Evolutionary conservation across 208 protist genomes (phyloP), one percentile per base, ranked within the genome.

Genomic region (Endotrypanum monterogeii): DNA sequence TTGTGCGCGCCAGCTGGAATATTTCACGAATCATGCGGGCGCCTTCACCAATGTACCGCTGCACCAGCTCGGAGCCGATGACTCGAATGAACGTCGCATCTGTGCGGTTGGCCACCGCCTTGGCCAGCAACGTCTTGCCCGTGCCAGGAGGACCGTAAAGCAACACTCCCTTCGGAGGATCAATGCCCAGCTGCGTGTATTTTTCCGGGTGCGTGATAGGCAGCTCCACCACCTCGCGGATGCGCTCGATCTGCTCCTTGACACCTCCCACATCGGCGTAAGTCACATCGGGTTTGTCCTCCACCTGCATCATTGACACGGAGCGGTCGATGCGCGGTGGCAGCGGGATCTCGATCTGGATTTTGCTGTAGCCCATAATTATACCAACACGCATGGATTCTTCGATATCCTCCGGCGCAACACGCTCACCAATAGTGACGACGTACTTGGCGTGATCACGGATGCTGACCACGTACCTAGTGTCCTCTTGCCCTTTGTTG

Each of bases 281-380:
- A 3, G 99, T 99, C 28, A 99, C 95, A 82, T 99, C 99, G 18
- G 96, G 96, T 74, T 98, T 98, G 80, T 98, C 96, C 87, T 98
- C 96, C n/a, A 98, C 99, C 82, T 99, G 94, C 99, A 99, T 99
- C 97, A 99, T 99, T 3, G 99, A 99, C 7, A 99, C 99, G 28
- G 97, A 98, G 12, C 99, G 98, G 84, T 99, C 99, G 80, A 99
- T 99, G 76, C 98, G 97, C 23, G 99, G 99, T n/a, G 99, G 99
- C 50, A 99, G 97, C 32, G 99, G 99, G 65, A 99, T 98, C 84
- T 99, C 97, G 86, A 99, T 99, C 83, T 99, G 95, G 82, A 99
- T 99, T 76, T 99, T 99, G 71, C 83, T 98, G 66, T 99, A 97
- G 67, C 99, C 98, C 71, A 99, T 90, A 35, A 94, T 76, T 30